phyloP scores from a whole-genome alignment of 2,329 filamentous ascomycete species.

The Colletotrichum sp. region DNA sequence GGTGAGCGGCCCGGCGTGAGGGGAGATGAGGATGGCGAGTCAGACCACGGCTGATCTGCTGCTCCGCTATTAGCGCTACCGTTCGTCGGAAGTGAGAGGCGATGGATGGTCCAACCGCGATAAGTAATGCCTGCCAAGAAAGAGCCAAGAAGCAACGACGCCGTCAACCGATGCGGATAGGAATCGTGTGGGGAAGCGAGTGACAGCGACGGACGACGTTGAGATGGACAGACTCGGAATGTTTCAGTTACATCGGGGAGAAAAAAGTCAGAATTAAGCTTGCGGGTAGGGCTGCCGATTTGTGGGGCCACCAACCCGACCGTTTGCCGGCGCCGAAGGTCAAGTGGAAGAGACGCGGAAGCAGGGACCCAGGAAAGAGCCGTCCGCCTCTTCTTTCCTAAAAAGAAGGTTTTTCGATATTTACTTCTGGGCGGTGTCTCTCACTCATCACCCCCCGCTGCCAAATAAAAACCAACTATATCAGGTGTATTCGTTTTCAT shows the following conservation, averaged over 20 bases:
- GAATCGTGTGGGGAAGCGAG: background rate
- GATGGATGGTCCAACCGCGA: background rate
- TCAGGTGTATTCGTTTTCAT: background rate
- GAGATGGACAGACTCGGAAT: background rate
- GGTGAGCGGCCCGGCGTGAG: background rate
- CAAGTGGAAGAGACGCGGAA: background rate
- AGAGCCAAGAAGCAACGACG: background rate
- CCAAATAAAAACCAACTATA: background rate
- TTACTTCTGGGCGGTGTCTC: background rate
- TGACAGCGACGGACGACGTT: background rate
- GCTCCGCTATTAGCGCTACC: background rate
- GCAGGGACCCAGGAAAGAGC: background rate
- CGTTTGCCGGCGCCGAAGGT: background rate
- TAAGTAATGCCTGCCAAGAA: background rate
- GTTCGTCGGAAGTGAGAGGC: background rate
- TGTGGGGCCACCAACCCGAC: background rate
- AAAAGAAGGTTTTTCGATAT: background rate
- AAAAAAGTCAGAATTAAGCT: slow-evolving; percentile 14
- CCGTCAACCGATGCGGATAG: background rate
- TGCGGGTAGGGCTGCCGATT: slow-evolving; percentile 13
- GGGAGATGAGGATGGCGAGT: background rate
- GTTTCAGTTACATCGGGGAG: background rate
- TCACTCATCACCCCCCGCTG: background rate
- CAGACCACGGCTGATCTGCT: background rate
- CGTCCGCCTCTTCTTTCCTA: background rate